Evolutionary conservation across 768 basidiomycete genomes (phyloP), one percentile per base, ranked within the genome.

Genomic region (Pisolithus orientalis): DNA sequence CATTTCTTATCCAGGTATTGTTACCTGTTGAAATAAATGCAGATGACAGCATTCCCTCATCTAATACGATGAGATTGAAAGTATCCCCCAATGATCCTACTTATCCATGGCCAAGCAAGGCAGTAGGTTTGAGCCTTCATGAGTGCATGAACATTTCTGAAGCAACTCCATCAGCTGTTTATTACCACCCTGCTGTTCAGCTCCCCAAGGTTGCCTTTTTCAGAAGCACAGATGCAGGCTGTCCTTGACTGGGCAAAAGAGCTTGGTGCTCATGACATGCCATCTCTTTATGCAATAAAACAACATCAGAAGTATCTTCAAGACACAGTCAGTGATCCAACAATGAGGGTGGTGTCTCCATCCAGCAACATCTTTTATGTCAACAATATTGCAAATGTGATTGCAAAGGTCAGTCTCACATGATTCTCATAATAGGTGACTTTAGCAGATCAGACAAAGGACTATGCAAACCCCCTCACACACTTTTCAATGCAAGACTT

Each of bases 241-340:
- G 51, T 70, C 2, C 50, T 68, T 5, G 44, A 48, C 0, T 70
- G 65, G 65, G 69, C 61, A 1, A 64, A 56, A 31, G 59, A 57
- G 24, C 45, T 70, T 5, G 59, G 64, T 4, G 65, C 58, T 5
- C 25, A 1, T 7, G 57, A 63, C 29, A 61, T 70, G 1, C 68
- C 63, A 1, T 52, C 59, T 2, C 44, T 65, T 25, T 39, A 24
- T 39, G 55, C 21, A 28, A 52, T 27, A 51, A 64, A 54, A 48
- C 49, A 43, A 17, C 24, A 5, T 5, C 2, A 9, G n/a, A 31
- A 50, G 4, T 1, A 13, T 1, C 16, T 55, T 2, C 8, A 39
- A 1, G 39, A 50, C n/a, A 37, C 49, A 10, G 31, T 66, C 13
- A 61, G 67, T 4, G 39, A 66, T 39, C 64, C 60, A 0, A 63